These are phyloP conservation scores for Hypsizygus marmoreus DNA, from an alignment of 768 basidiomycete genomes.

Conservation along the genomic window DNA sequence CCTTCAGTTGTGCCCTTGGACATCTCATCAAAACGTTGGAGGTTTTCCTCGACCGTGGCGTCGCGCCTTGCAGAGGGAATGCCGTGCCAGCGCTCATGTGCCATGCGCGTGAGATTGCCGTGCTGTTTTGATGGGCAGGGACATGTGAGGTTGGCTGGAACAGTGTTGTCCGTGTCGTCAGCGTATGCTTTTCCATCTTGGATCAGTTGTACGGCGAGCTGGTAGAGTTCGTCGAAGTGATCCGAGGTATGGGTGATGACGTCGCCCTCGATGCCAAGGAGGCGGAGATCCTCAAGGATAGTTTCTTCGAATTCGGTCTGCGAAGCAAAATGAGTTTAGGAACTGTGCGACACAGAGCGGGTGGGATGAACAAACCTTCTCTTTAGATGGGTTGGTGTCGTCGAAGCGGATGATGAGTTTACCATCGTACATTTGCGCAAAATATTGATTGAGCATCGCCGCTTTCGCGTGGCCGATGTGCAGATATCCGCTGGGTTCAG, in stretches of 20 bases:
- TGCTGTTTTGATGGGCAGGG: background rate
- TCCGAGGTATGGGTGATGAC: conserved; percentile 90
- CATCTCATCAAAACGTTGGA: conserved; percentile 89
- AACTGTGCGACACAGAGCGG: too few species aligned
- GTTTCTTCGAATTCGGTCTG: conserved; percentile 96
- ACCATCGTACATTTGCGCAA: conserved; percentile 97
- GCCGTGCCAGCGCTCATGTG: conserved; percentile 88
- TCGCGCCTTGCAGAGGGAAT: conserved; percentile 86
- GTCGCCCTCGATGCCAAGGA: conserved; percentile 86
- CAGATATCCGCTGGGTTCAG: conserved; percentile 96
- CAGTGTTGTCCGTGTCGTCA: conserved; percentile 90
- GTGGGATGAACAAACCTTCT: conserved; percentile 81
- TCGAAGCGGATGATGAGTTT: conserved; percentile 96
- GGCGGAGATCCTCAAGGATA: conserved; percentile 89
- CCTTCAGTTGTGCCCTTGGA: conserved; percentile 79
- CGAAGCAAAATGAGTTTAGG: too few species aligned
- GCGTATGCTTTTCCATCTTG: conserved; percentile 89
- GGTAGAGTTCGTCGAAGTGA: conserved; percentile 88
- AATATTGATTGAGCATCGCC: conserved; percentile 95
- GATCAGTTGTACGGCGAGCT: conserved; percentile 80
- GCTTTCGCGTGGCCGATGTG: conserved; percentile 95
- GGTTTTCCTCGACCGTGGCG: conserved; percentile 79
- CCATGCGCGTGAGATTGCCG: conserved; percentile 70
- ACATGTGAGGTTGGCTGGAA: conserved; percentile 33
- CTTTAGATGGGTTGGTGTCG: conserved; percentile 98